Evolutionary conservation across 2,329 filamentous ascomycete species (phyloP), one percentile per base, ranked within the genome.

Genomic region (Aspergillus fijiensis): DNA sequence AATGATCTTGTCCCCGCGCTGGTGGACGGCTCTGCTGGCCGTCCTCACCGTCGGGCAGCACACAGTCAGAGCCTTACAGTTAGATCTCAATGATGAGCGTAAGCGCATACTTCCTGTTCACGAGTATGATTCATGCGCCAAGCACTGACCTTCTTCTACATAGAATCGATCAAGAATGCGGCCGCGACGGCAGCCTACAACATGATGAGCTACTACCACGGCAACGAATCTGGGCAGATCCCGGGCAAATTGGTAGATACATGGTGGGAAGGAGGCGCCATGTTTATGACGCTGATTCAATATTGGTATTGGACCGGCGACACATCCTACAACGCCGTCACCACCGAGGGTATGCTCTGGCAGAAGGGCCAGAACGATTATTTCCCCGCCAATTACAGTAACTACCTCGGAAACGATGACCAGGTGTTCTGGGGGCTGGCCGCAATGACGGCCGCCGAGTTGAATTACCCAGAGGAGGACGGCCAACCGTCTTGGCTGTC

Each of bases 221-320:
- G 70, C 48, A 76, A 77, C 29, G 65, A 75, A 33, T 70, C 72
- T 12, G 76, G 74, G 23, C 67, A 73, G 49, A 72, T 76, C 1
- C 76, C 76, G n/a, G 76, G 76, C 49, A 73, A 77, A 55, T 62
- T 79, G 3, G 69, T 72, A 25, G 75, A 70, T 23, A 76, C 74
- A 16, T 75, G 77, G 71, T 92, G 87, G 90, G 89, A 90, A 76
- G 88, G 82, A 11, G 90, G 90, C 55, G 89, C 89, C 59, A 86
- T 93, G 80, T 85, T 85, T 69, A 84, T 83, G 60, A 81, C 88
- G 2, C 79, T 95, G 63, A 81, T 96, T 56, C 90, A 95, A 69
- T 95, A 95, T 74, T 96, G 90, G 90, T 90, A 88, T 71, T 91
- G 91, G 72, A 94, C 90, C 0, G 87, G 87, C 21, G 90, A 94